Conservation (phyloP, 305 asterid species). For the Solanum hybrid region DNA sequence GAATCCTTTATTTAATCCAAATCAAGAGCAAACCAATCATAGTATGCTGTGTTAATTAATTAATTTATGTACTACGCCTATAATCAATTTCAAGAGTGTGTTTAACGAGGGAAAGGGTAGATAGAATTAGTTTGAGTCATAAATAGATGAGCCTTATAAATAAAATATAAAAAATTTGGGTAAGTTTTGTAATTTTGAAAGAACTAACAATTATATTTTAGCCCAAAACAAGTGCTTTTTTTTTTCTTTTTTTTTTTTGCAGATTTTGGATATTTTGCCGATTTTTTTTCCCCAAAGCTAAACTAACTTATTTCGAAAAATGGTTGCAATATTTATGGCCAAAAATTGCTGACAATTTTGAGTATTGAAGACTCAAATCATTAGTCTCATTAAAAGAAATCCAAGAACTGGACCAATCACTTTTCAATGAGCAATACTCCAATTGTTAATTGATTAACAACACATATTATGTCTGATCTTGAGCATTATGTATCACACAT, state of each 20-base stretch:
- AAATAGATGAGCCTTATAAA: not conserved
- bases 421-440: not conserved
- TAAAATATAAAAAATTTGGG: too few relatives aligned
- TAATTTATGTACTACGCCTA: not conserved
- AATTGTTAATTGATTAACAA: not conserved
- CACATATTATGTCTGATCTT: not conserved
- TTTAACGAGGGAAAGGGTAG: not conserved
- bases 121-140: not conserved
- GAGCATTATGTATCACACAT: not conserved
- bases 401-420: not conserved
- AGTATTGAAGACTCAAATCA: not conserved
- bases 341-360: not conserved
- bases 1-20: not conserved
- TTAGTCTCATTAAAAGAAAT: not conserved
- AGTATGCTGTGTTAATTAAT: not conserved
- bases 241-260: not conserved
- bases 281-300: not conserved
- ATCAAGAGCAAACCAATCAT: not conserved
- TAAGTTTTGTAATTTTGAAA: not conserved
- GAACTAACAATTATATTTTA: not conserved
- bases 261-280: not conserved
- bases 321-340: not conserved
- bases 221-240: not conserved
- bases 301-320: not conserved
- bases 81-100: not conserved